Base-by-base conservation (phyloP, 2,329 filamentous ascomycete genomes). In the Diplodia sapinea region DNA sequence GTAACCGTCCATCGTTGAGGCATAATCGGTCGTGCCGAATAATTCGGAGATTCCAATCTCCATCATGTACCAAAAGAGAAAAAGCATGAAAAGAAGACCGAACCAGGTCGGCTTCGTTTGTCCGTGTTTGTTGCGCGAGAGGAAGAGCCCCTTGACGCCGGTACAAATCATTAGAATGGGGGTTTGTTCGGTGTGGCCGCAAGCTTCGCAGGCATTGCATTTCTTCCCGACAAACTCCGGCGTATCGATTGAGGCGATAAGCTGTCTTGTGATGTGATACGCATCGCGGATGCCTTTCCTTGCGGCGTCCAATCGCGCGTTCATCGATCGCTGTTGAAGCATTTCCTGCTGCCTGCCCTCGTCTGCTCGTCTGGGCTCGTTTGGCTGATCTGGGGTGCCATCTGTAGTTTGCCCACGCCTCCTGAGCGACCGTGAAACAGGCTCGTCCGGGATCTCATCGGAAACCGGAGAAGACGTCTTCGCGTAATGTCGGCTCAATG, bases 21-120 rank as follows among this genome's bases (percentile, higher is more conserved):
- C 82, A 68, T 84, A 82, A 8, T 77, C 70, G 3, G 82, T 83
- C 57, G 85, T 83, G 72, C 83, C 86, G 74, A 84, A 87, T 33
- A 80, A 75, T 43, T 84, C 81, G 70, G 61, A 66, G 11, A 68
- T 26, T 3, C 20, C 23, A 13, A 52, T 52, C 49, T 68, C 67
- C 23, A 49, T n/a, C n/a, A 43, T 23, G 20, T 55, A 67, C 66
- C 66, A 67, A 20, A 50, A 38, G 8, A 31, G 40, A 11, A 66
- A n/a, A 17, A 65, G 0, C 68, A 66, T 8, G 29, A 26, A 61
- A 6, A 65, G 8, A 13, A 70, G 63, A 11, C 67, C 64, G 23
- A 69, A 55, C 68, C 68, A 70, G 5, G 64, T 69, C 17, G 66
- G 17, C 11, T n/a, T 29, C 36, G 15, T 61, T 43, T 15, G 51